Evolutionary conservation across 495 filamentous ascomycete genomes (phyloP), one percentile per base, ranked within the genome.

Genomic region (Trichoderma gamsii): DNA sequence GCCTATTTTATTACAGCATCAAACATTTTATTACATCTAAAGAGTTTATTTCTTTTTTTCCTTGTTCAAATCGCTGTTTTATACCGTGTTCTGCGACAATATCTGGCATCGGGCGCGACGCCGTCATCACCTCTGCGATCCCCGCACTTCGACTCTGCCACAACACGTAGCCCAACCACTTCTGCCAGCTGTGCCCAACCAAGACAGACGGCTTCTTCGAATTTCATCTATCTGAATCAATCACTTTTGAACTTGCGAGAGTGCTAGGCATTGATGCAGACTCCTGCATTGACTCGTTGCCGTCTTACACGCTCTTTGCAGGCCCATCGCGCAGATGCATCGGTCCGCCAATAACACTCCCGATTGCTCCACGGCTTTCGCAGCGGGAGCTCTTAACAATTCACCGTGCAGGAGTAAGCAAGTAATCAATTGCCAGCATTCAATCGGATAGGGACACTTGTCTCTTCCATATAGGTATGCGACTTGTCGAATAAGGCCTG

Each of bases 341-440:
- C 35, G 7, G 56, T 12, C n/a, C 56, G 27, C 56, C 56, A 61
- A 32, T 32, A 18, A 61, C 56, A 56, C n/a, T 7, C 51, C 51
- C 56, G 27, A 27, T 3, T 61, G 56, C 27, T 49, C 44, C n/a
- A n/a, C 44, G n/a, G 13, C 44, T 49, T 49, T 12, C 44, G 27
- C 25, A 12, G 8, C n/a, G 21, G 51, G 21, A 25, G 21, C n/a
- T 27, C 43, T 16, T 0, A 29, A 61, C 56, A 61, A 7, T 61
- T 61, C 56, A 61, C 16, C 56, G 25, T 61, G 56, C 25, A 61
- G 56, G 23, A 61, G 56, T 61, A 61, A 61, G 56, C 56, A 61
- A 21, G 56, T 61, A 32, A 29, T 61, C 27, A 21, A 61, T 29
- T 61, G 56, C 56, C 25, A 61, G 56, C 3, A 32, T 0, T 29